A percentile compares a stretch with the other conserved stretches of the same genome.
Conservation (phyloP, 192 early-diverging fungal genomes). For the Cladochytrium replicatum region DNA sequence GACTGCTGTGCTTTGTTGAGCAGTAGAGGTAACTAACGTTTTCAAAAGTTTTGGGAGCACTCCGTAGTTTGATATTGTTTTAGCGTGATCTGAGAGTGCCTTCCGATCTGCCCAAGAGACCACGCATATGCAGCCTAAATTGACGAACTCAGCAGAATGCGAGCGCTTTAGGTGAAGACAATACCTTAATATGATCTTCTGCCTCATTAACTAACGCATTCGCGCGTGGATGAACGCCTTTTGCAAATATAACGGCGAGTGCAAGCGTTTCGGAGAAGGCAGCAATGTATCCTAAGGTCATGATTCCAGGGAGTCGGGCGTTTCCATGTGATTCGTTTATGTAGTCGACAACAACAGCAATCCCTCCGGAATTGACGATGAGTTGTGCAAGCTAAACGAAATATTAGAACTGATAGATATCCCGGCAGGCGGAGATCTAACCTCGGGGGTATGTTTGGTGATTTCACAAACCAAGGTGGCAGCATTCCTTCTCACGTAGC, state of each 20-base stretch:
- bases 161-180: neutral
- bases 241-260: constrained; percentile 44
- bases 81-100: constrained; percentile 51
- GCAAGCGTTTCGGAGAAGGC: constrained; percentile 52
- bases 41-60: constrained; percentile 44
- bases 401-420: neutral
- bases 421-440: constrained; percentile 9
- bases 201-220: constrained; percentile 36
- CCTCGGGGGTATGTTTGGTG: constrained; percentile 51
- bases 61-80: constrained; percentile 40
- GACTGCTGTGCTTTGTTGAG: neutral
- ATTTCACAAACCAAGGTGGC: constrained; percentile 48
- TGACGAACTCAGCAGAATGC: neutral
- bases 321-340: constrained; percentile 37
- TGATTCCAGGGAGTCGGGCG: constrained; percentile 45
- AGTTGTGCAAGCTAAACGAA: constrained; percentile 39
- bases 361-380: constrained; percentile 48
- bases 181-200: constrained; percentile 47
- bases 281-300: constrained; percentile 50
- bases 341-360: constrained; percentile 48
- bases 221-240: constrained; percentile 37
- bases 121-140: constrained; percentile 41
- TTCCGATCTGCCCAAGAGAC: constrained; percentile 48
- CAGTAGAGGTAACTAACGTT: constrained; percentile 24
- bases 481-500: constrained; percentile 40